Percentiles rank a stretch among this genome's conserved stretches.
Conservation (phyloP, 192 early-diverging fungal genomes). For the Coemansia sp. region DNA sequence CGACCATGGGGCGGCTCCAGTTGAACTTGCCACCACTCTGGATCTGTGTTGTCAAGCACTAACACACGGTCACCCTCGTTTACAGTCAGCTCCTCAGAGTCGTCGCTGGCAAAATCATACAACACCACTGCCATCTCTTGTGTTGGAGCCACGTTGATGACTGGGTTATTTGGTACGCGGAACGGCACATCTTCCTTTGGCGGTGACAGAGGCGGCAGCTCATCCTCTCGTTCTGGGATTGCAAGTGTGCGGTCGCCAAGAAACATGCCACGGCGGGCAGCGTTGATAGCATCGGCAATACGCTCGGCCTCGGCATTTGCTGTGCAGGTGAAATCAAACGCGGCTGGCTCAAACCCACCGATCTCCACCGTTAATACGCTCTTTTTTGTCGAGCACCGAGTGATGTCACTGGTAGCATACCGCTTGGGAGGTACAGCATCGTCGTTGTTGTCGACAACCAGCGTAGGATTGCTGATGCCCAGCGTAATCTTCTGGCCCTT, state of each 20-base stretch:
- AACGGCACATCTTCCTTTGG: slow-evolving; percentile 17
- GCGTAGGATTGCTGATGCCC: slow-evolving; percentile 61
- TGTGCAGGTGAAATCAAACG: slow-evolving; percentile 64
- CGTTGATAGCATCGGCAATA: slow-evolving; percentile 62
- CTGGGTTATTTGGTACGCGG: not conserved
- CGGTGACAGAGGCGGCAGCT: slow-evolving; percentile 23
- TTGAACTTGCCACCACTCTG: slow-evolving; percentile 88
- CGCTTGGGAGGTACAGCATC: slow-evolving; percentile 51
- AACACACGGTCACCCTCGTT: slow-evolving; percentile 78
- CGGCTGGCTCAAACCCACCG: slow-evolving; percentile 55
- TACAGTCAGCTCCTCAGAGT: slow-evolving; percentile 86
- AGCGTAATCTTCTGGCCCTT: slow-evolving; percentile 72
- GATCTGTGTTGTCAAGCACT: slow-evolving; percentile 77
- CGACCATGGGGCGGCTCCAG: slow-evolving; percentile 57
- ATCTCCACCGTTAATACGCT: slow-evolving; percentile 65
- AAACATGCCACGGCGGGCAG: slow-evolving; percentile 58
- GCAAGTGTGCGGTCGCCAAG: slow-evolving; percentile 34
- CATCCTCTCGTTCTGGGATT: not conserved
- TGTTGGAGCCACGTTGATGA: not conserved
- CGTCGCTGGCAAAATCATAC: slow-evolving; percentile 81
- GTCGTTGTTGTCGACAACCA: slow-evolving; percentile 63
- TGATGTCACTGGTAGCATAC: slow-evolving; percentile 57
- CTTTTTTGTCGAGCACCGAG: slow-evolving; percentile 63
- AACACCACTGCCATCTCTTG: slow-evolving; percentile 56
- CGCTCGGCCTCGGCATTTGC: slow-evolving; percentile 68